Evolutionary conservation across 2,329 filamentous ascomycete species (phyloP), one percentile per base, ranked within the genome.

Genomic region (Arthrobotrys megalospora): DNA sequence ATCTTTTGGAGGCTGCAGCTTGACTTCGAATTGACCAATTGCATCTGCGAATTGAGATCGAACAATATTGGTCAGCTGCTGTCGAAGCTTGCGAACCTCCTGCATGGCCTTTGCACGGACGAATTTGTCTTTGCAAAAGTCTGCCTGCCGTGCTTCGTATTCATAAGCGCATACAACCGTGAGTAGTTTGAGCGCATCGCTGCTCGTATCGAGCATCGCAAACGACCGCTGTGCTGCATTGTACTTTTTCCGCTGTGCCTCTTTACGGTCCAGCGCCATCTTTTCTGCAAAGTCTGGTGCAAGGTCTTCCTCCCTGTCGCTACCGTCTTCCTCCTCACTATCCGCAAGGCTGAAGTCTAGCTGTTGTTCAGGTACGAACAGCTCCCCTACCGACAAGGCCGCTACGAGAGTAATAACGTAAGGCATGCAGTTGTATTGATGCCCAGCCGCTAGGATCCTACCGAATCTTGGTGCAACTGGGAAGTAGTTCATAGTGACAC

Each of bases 401-500:
- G 96, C 92, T 2, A 99, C 94, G 10, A 98, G 86, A 1, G 94
- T 93, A 76, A 98, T 91, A 2, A 94, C 93, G 82, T 97, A 95
- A 0, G 91, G 91, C 62, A 96, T 87, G 80, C 96, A 94, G 76
- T 91, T 90, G 82, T 96, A 91, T 28, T 92, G 88, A 82, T 96
- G 90, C 0, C 94, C 95, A 58, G 97, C 91, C 7, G 96, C 87
- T n/a, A 99, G 86, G 85, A 98, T 98, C 68, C 95, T 93, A 6
- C 94, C 91, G 83, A 96, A 97, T 0, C 96, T 90, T 16, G 96
- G 96, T 32, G 93, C 93, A 12, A 99, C 87, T 2, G 96, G 96
- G 83, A 97, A 98, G 24, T 93, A 88, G 4, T 94, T 93, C 85
- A 99, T 91, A 65, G 93, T 92, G 41, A 89, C 89, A 16, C 96